Evolutionary conservation across 257 asterid genomes (phyloP), one percentile per base, ranked within the genome.

Genomic region (Penstemon newberryi): DNA sequence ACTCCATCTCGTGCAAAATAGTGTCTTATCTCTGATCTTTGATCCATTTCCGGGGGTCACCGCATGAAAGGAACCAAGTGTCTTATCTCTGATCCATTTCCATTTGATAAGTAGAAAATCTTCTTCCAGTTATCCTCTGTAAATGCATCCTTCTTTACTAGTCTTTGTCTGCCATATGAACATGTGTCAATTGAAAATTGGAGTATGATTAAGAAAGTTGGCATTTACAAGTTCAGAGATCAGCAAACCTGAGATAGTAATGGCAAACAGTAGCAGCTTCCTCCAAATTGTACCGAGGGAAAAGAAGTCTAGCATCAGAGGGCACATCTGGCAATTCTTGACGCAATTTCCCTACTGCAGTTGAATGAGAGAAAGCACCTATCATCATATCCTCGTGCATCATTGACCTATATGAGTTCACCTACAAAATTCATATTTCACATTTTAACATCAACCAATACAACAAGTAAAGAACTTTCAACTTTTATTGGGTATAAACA

Each of bases 41-140:
- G 33, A 25, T 25, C 33, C 33, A 2, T 25, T 25, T 25, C 2
- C 33, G 33, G 33, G 33, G 33, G 64, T 94, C 82, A 91, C 63
- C 93, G 83, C 97, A 94, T 91, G 83, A 82, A 91, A 11, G 97
- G 99, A 72, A 80, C 86, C 61, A 89, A 70, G 82, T 80, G 73
- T 71, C 99, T 83, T 85, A 94, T 87, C 88, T 91, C 99, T 10
- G 95, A 71, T 38, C 99, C 99, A 60, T 91, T 94, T 74, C 99
- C 99, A 78, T 91, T 83, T 37, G 96, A 83, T 68, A 91, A 83
- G 79, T 74, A 91, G 81, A 83, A 94, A 19, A 94, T 91, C 84
- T 94, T 94, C 86, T 91, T 94, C 99, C 99, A 94, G 86, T 78
- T 86, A 54, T 87, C 95, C 70, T 89, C 96, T 0, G 99, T 45